These are phyloP conservation scores for Phylloporus scabripes DNA, from an alignment of 768 basidiomycete species.

Conservation along the genomic window DNA sequence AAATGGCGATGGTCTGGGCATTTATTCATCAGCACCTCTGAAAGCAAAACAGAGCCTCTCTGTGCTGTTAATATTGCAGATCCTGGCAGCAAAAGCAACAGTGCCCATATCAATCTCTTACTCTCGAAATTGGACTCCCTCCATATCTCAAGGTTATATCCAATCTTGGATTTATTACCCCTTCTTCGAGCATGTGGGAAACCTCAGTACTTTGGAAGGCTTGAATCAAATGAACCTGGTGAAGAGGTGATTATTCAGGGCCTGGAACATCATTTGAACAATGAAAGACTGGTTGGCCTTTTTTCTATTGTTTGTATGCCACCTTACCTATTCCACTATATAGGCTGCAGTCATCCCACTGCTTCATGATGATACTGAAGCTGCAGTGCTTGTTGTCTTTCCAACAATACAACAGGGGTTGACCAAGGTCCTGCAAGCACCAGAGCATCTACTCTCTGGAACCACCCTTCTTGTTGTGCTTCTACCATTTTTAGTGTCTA, in stretches of 20 bases:
- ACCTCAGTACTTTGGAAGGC: slow-evolving; percentile 47
- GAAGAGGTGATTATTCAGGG: slow-evolving; percentile 39
- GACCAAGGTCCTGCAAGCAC: slow-evolving; percentile 38
- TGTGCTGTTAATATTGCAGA: slow-evolving; percentile 49
- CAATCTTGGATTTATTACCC: slow-evolving; percentile 40
- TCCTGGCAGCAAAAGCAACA: slow-evolving; percentile 36
- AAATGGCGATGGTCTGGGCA: slow-evolving; percentile 65
- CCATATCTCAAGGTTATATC: slow-evolving; percentile 43
- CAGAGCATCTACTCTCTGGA: slow-evolving; percentile 21
- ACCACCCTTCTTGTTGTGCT: slow-evolving; percentile 22
- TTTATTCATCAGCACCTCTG: slow-evolving; percentile 38
- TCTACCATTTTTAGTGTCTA: slow-evolving; percentile 22
- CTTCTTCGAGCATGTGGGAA: slow-evolving; percentile 47
- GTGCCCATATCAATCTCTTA: slow-evolving; percentile 46
- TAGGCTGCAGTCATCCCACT: slow-evolving; percentile 50
- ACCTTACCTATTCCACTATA: slow-evolving; percentile 1
- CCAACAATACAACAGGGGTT: slow-evolving; percentile 34
- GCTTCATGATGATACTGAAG: slow-evolving; percentile 40
- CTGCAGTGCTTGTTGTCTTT: slow-evolving; percentile 56
- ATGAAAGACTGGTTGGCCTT: slow-evolving; percentile 41
- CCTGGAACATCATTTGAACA: slow-evolving; percentile 43
- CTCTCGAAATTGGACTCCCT: slow-evolving; percentile 40
- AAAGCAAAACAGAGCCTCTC: slow-evolving; percentile 36
- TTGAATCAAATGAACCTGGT: slow-evolving; percentile 37
- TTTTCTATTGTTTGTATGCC: not conserved